These are phyloP conservation scores for Sclerotinia nivalis DNA, from an alignment of 2,329 filamentous ascomycete species.

Conservation along the genomic window DNA sequence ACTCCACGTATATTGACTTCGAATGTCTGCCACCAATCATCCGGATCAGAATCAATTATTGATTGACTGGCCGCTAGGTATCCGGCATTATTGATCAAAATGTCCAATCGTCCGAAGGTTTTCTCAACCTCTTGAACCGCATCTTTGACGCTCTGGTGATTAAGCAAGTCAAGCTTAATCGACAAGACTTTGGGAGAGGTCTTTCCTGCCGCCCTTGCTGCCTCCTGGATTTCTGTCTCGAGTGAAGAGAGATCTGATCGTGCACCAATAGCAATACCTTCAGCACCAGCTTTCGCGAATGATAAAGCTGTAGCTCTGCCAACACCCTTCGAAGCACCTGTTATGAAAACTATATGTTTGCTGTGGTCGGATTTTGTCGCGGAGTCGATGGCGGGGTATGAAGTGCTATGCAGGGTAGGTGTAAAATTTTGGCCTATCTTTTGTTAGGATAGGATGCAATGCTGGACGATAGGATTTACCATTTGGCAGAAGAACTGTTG, in stretches of 20 bases:
- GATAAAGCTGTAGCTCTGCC: constrained; percentile 33
- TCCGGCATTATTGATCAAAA: constrained; percentile 36
- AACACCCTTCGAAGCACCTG: constrained; percentile 34
- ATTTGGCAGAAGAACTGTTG: constrained; percentile 18
- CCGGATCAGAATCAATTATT: constrained; percentile 27
- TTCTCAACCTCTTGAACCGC: constrained; percentile 28
- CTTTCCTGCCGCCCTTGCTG: constrained; percentile 29
- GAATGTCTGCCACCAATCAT: constrained; percentile 32
- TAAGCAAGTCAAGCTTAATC: constrained; percentile 30
- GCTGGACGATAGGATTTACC: background rate
- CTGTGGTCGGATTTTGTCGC: constrained; percentile 31
- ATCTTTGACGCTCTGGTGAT: constrained; percentile 24
- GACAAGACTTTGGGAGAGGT: constrained; percentile 29
- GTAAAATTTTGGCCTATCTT: constrained; percentile 19
- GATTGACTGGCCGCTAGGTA: constrained; percentile 24
- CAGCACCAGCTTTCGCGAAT: constrained; percentile 33
- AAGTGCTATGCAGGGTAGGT: constrained; percentile 45
- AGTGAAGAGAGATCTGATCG: constrained; percentile 27
- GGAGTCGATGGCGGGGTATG: constrained; percentile 55
- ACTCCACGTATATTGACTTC: constrained; percentile 33
- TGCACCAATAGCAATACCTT: constrained; percentile 31
- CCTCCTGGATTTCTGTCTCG: constrained; percentile 29
- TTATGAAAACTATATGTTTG: constrained; percentile 32
- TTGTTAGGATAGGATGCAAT: background rate
- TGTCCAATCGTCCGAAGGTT: constrained; percentile 33